Conservation (phyloP, 169 alveolate species). For the Plasmodium gaboni region DNA sequence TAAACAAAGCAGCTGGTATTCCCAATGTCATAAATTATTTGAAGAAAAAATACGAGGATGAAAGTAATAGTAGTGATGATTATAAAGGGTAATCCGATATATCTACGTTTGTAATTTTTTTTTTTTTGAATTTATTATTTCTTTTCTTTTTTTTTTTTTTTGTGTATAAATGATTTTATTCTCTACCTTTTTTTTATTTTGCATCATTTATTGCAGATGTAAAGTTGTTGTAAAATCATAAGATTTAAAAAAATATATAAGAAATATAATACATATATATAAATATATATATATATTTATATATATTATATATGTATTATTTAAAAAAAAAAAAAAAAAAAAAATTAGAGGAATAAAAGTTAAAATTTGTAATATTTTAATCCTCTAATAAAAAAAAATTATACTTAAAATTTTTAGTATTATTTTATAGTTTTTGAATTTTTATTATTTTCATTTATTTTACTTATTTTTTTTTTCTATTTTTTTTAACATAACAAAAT, state of each 20-base stretch:
- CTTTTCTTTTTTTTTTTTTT: slow-evolving; percentile 5
- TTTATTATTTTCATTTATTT: no score
- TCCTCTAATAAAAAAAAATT: no score
- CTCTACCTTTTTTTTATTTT: slow-evolving; percentile 9
- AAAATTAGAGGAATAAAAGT: background rate
- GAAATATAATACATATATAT: no score
- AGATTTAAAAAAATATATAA: slow-evolving; percentile 4
- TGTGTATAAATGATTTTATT: background rate
- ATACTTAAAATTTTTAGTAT: no score
- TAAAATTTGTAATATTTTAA: no score
- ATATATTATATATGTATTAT: background rate
- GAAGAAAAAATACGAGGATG: slow-evolving; percentile 53
- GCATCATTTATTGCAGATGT: slow-evolving; percentile 58
- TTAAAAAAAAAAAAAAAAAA: slow-evolving; percentile 39
- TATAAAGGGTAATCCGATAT: slow-evolving; percentile 34
- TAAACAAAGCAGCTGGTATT: slow-evolving; percentile 60
- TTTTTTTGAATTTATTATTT: background rate
- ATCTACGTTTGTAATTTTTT: background rate
- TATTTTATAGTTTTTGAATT: no score
- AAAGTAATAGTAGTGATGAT: background rate
- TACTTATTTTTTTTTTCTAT: no score
- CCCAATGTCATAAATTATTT: slow-evolving; percentile 49
- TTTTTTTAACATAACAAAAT: no score
- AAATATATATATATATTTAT: no score
- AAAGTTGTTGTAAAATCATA: slow-evolving; percentile 39